phyloP scores from a whole-genome alignment of 2,329 filamentous ascomycete species.

The Pyrenophora teres region DNA sequence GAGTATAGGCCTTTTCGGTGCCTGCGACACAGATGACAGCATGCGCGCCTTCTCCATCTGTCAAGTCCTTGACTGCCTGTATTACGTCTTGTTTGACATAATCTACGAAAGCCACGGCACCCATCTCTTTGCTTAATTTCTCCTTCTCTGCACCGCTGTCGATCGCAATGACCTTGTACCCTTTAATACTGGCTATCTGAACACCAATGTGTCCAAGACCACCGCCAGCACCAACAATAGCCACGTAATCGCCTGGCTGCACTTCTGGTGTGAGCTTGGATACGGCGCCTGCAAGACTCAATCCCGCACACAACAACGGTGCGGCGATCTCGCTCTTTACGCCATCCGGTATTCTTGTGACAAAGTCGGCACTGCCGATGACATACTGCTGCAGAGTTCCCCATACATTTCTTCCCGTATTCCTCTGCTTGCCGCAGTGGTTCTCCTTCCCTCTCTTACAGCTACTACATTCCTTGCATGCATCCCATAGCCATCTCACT shows the following conservation, averaged over 20 bases:
- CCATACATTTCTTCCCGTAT: slow-evolving; percentile 48
- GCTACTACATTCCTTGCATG: slow-evolving; percentile 46
- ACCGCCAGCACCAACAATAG: slow-evolving; percentile 83
- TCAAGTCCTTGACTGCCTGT: slow-evolving; percentile 47
- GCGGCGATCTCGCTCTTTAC: slow-evolving; percentile 45
- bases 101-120: slow-evolving; percentile 76
- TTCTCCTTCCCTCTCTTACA: slow-evolving; percentile 48
- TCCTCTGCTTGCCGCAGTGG: slow-evolving; percentile 50
- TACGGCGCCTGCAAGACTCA: slow-evolving; percentile 75
- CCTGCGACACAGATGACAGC: slow-evolving; percentile 55
- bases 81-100: slow-evolving; percentile 63
- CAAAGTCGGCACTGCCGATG: slow-evolving; percentile 40
- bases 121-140: slow-evolving; percentile 69
- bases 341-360: slow-evolving; percentile 43
- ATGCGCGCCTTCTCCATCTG: slow-evolving; percentile 52
- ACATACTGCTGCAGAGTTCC: slow-evolving; percentile 46
- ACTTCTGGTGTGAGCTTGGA: slow-evolving; percentile 82
- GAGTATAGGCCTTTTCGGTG: slow-evolving; percentile 51
- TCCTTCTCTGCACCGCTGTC: slow-evolving; percentile 83
- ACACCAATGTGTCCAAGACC: slow-evolving; percentile 78
- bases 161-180: slow-evolving; percentile 78
- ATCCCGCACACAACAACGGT: slow-evolving; percentile 43
- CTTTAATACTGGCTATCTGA: slow-evolving; percentile 85
- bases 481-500: slow-evolving; percentile 54
- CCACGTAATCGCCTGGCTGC: slow-evolving; percentile 73